Base-by-base conservation (phyloP, 345 rosid species). In the Durio zibethinus region DNA sequence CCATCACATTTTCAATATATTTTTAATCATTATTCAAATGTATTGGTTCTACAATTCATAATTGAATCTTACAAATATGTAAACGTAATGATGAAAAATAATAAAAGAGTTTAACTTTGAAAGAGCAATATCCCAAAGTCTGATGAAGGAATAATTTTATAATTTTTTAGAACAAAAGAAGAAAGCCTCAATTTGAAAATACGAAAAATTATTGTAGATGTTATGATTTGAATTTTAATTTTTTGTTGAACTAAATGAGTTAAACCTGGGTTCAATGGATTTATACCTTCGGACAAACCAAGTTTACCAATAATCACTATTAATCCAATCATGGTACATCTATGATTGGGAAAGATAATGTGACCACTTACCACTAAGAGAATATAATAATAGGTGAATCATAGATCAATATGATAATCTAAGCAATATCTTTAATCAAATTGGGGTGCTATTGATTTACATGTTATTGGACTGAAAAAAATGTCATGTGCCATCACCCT, bases 401-500 rank as follows among this genome's bases (percentile, higher is more conserved):
- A 18, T 63, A 33, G 23, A 35, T 4, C 5, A 56, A 21, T 1
- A 21, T 21, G 38, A 73, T 63, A 27, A 61, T 48, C 63, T 36
- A 59, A 79, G n/a, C 36, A 59, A 23, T 0, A 21, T 5, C 5
- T 15, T 7, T 69, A 29, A 72, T 27, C 65, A 65, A 79, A 50
- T 48, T 31, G 53, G 10, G 20, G 76, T 1, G 10, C 18, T 71
- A 64, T 33, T 40, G 6, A 18, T 50, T 23, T 20, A 50, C 70
- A 50, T 43, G 14, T 29, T 54, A 56, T 56, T 8, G n/a, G 48
- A 74, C 18, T 29, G 25, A 79, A 67, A 7, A 42, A 40, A 74
- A 59, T 21, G 69, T 16, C 76, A 71, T 75, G 59, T 76, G 79
- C 59, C 42, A 43, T 36, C 62, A 45, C 0, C 63, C 45, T 23